Base-by-base conservation (phyloP, 2,329 filamentous ascomycete genomes). In the Pseudovirgaria hyperparasitica region DNA sequence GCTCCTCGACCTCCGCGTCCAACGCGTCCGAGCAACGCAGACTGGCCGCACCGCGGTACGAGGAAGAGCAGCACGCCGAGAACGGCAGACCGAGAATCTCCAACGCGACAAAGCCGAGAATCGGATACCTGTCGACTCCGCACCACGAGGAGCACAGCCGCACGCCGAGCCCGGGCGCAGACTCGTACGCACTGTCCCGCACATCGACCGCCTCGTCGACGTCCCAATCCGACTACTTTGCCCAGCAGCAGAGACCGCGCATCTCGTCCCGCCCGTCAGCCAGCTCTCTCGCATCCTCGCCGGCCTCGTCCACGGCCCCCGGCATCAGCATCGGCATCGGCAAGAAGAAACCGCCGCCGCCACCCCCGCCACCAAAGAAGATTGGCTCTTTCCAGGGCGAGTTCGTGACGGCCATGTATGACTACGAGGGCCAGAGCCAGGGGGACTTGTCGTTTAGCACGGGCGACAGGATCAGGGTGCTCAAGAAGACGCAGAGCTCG, bases 401-500 rank as follows among this genome's bases (percentile, higher is more conserved):
- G 37, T 82, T 62, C 37, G 76, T 82, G 13, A 73, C 75, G 8
- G 82, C 82, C 6, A 59, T 82, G 42, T 90, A 82, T 50, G 67
- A 78, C 37, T 92, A 85, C 46, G 62, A 65, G 2, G 80, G 77
- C 0, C 73, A 85, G 43, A 69, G 67, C 5, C 51, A 58, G 2
- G 80, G 78, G 0, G 82, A 92, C 48, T 48, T 92, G 27, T 65
- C 65, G 3, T 92, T 92, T 46, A 62, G 63, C 16, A 78, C 86
- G 50, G 82, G 82, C 2, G 82, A 90, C 43, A 63, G 68, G 26
- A 92, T 92, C 40, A 70, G 65, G 23, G 75, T 92, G 4, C 46
- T 85, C 17, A 81, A 81, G 58, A 82, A 78, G 58, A 90, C 82
- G 3, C 68, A 72, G 5, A 84, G 76, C 34, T 76, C 72, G 13